phyloP scores from a whole-genome alignment of 768 basidiomycete genomes.

The Boletus eberwhitei region DNA sequence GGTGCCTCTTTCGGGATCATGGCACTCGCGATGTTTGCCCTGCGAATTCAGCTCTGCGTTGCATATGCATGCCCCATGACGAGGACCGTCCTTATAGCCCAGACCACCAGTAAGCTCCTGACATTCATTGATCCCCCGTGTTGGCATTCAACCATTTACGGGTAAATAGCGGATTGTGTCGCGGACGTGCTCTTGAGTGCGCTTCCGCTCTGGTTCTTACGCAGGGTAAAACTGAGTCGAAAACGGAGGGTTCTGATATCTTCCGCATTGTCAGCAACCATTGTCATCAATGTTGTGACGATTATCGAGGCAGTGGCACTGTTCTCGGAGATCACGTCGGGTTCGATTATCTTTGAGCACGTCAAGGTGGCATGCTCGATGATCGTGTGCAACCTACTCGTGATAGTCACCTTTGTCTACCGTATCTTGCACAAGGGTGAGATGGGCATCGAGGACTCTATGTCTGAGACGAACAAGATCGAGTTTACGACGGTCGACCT shows the following conservation, averaged over 20 bases:
- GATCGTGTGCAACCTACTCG: conserved; percentile 23
- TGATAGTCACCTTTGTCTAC: conserved; percentile 18
- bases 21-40: conserved; percentile 1
- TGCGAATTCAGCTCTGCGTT: conserved; percentile 13
- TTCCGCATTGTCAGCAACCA: conserved; percentile 21
- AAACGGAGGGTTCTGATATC: conserved; percentile 17
- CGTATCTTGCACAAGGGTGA: not conserved
- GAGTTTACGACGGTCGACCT: conserved; percentile 14
- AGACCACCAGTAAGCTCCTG: conserved; percentile 20
- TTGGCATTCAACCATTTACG: not conserved
- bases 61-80: conserved; percentile 6
- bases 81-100: conserved; percentile 6
- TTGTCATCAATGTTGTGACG: conserved; percentile 21
- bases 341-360: conserved; percentile 16
- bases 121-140: not conserved
- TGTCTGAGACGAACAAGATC: not conserved
- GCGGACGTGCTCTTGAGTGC: conserved; percentile 20
- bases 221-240: conserved; percentile 10
- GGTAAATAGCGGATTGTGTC: conserved; percentile 18
- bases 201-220: conserved; percentile 20
- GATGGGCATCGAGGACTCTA: not conserved
- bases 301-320: conserved; percentile 5
- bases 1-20: conserved; percentile 18
- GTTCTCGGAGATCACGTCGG: not conserved
- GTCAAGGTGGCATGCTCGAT: conserved; percentile 15